Evolutionary conservation across 768 basidiomycete species (phyloP), one percentile per base, ranked within the genome.

Genomic region (Flagelloscypha sp.): DNA sequence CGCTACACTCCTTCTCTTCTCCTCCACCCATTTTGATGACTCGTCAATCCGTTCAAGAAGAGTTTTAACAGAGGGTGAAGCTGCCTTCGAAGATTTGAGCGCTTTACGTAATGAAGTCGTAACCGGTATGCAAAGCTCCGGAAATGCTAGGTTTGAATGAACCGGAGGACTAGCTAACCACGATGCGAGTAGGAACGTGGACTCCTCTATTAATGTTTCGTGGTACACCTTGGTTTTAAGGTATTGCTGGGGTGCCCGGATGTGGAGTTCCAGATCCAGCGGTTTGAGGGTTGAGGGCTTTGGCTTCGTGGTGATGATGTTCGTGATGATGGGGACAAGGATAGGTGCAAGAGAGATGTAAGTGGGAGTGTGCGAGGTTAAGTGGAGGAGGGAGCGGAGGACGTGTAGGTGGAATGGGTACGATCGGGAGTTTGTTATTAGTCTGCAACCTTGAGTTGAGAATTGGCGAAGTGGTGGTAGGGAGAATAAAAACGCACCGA

Each of bases 331-430:
- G 29, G 92, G 86, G 37, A 97, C 70, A 40, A 97, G 68, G 61
- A 85, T 81, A 2, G 94, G 80, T 0, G 87, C 66, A 28, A 99
- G 68, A 7, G 95, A 92, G 37, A 95, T 75, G 57, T 88, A 98
- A 12, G 75, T 84, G 36, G 74, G 67, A 2, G 86, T 93, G 53
- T 89, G 87, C 32, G 74, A 74, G 24, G 81, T 78, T 43, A 99
- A 71, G 53, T 89, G 83, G 17, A 90, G 66, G 29, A 98, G 72
- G 1, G 95, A 93, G 7, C 88, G 85, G 22, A 85, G 61, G 40
- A 98, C 72, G 55, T 98, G 93, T 19, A 98, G 72, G 55, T 97
- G 93, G 57, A 97, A 84, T 1, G 95, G 94, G 61, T 86, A 86
- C 43, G 90, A 97, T 29, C 94, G 84, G 9, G 83, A 70, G 41